Evolutionary conservation across 225 moss, liverwort and hornwort species (phyloP).

Genomic region (Takakia lepidozioides): DNA sequence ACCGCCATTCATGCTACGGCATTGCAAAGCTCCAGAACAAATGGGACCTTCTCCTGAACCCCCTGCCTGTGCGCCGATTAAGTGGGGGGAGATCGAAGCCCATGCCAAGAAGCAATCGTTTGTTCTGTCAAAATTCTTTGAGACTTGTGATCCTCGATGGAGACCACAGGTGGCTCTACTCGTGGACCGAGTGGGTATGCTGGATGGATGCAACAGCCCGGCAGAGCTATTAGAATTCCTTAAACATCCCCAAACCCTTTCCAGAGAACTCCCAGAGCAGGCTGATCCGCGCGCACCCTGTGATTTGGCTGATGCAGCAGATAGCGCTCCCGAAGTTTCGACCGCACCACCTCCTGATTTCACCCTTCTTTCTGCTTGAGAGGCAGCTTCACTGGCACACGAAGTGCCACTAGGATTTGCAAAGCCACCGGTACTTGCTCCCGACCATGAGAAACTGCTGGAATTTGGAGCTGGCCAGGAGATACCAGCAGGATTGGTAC

Average conservation of each 20-base stretch:
- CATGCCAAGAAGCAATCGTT: background rate
- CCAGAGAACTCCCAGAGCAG: too few species aligned
- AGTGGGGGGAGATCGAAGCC: background rate
- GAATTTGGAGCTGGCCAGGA: slow-evolving; percentile 7
- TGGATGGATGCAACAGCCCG: too few species aligned
- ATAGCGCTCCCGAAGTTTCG: background rate
- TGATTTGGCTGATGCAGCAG: too few species aligned
- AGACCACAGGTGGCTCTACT: slow-evolving; percentile 2
- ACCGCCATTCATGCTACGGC: slow-evolving; percentile 16
- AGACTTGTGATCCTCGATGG: slow-evolving; percentile 14
- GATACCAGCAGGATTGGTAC: background rate
- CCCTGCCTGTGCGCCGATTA: too few species aligned
- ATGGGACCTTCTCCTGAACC: slow-evolving; percentile 11
- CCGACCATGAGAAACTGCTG: background rate
- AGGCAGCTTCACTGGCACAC: slow-evolving; percentile 4
- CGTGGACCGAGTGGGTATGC: too few species aligned
- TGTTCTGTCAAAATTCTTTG: too few species aligned
- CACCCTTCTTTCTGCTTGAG: background rate
- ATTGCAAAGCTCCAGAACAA: slow-evolving; percentile 11
- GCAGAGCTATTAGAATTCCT: too few species aligned
- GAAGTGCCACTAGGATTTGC: background rate
- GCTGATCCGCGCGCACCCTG: too few species aligned
- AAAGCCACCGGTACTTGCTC: background rate
- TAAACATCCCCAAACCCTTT: too few species aligned
- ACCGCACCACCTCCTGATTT: background rate